Evolutionary conservation across 306 rosid genomes (phyloP).

Genomic region (Quillaja saponaria): DNA sequence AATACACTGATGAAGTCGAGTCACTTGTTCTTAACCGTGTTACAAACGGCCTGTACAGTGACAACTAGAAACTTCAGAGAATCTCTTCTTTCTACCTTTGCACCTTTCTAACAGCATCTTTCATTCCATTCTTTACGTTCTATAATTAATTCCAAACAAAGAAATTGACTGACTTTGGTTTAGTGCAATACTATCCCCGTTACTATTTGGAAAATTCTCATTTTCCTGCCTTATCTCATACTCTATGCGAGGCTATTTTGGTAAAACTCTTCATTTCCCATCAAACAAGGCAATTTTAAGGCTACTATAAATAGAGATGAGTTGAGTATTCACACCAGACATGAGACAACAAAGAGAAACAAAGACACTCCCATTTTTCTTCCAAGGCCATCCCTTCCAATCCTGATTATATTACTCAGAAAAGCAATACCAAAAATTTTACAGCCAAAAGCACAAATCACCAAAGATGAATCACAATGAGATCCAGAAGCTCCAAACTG

Average conservation of each 20-base stretch:
- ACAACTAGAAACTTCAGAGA: slow-evolving; percentile 44
- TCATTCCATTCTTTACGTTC: slow-evolving; percentile 1
- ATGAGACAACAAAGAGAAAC: no score
- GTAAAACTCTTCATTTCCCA: slow-evolving; percentile 4
- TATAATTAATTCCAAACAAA: background rate
- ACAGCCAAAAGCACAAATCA: no score
- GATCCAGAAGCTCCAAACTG: slow-evolving; percentile 20
- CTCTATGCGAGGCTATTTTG: slow-evolving; percentile 24
- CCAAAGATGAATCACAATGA: slow-evolving; percentile 35
- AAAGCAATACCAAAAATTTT: no score
- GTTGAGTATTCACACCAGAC: slow-evolving; percentile 9
- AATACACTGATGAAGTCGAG: no score
- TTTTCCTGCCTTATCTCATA: background rate
- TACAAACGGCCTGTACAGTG: slow-evolving; percentile 5
- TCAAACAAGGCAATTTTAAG: slow-evolving; percentile 15
- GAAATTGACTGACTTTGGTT: background rate
- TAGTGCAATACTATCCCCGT: background rate
- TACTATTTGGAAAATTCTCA: slow-evolving; percentile 5
- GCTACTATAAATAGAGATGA: slow-evolving; percentile 34
- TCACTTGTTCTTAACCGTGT: background rate
- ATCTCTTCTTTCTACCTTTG: slow-evolving; percentile 13
- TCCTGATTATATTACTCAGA: background rate
- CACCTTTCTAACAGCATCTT: no score
- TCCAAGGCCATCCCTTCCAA: slow-evolving; percentile 13
- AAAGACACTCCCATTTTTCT: background rate